Evolutionary conservation across 306 rosid genomes (phyloP), one percentile per base, ranked within the genome.

Genomic region (Geum urbanum): DNA sequence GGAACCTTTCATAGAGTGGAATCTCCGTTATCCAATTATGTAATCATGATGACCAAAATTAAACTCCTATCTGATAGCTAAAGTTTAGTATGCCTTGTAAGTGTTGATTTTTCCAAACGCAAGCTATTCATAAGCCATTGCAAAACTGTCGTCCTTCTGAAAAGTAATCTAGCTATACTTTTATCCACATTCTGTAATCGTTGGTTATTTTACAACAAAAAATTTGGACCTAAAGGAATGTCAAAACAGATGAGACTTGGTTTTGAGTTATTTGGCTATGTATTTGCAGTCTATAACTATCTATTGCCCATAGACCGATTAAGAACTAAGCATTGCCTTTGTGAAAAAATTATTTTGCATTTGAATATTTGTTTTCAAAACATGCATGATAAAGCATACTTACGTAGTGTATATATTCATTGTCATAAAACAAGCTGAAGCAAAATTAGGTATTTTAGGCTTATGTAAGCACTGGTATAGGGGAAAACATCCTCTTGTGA

Each of bases 311-410:
- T 52, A 24, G 27, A 18, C 51, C 12, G 51, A 39, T 8, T 19
- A 12, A 53, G 24, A 69, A 69, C 19, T 9, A 69, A 69, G 51
- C 63, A 54, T 11, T 39, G 52, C 39, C 37, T 52, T 53, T 44
- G 50, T 69, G 14, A 20, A 47, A 8, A 69, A 52, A 69, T 24
- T 24, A 24, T 24, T 24, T 24, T 24, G 27, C 27, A 24, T 24
- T 24, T 24, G 27, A 24, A 24, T 24, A 24, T 24, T 24, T 24
- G 27, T 24, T 24, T 24, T 24, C 44, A 16, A 16, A 5, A 16
- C 15, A 18, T 35, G 66, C 13, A 39, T 27, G 19, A 58, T 58
- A 58, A 13, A 41, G 37, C 63, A 32, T 58, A 58, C 35, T 55
- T 55, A 12, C 15, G 60, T 27, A 27, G n/a, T 4, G 27, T 57